Conservation (phyloP, 495 filamentous ascomycete species). For the Lentithecium fluviatile region DNA sequence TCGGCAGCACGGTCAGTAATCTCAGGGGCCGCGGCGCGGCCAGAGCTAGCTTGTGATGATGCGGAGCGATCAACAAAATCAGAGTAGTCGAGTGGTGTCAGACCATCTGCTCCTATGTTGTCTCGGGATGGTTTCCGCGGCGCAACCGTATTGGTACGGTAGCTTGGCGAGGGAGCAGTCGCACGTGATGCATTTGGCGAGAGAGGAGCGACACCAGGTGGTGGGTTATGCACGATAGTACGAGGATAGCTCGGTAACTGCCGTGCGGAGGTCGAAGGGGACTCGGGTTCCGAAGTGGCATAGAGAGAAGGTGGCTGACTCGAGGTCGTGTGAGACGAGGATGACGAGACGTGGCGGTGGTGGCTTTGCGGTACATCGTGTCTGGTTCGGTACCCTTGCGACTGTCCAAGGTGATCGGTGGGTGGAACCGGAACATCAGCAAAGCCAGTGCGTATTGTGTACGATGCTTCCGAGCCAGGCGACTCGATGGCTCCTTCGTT, state of each 20-base stretch:
- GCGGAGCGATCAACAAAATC: conserved; percentile 8
- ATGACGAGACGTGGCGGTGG: conserved; percentile 31
- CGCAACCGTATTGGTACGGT: not conserved
- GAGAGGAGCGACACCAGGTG: not conserved
- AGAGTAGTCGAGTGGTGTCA: conserved; percentile 22
- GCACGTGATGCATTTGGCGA: conserved; percentile 16
- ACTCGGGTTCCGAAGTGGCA: conserved; percentile 29
- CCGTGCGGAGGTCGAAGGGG: conserved; percentile 11
- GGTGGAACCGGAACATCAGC: conserved; percentile 20
- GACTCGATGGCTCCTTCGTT: conserved; percentile 28
- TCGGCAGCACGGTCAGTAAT: conserved; percentile 22
- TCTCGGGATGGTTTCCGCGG: not conserved
- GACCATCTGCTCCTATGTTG: conserved; percentile 5
- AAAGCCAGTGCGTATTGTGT: conserved; percentile 23
- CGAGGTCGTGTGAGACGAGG: conserved; percentile 28
- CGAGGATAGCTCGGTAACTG: conserved; percentile 14
- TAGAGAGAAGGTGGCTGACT: conserved; percentile 28
- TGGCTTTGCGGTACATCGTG: conserved; percentile 20
- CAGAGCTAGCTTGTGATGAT: conserved; percentile 20
- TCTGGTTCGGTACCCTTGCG: conserved; percentile 14
- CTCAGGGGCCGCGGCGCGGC: conserved; percentile 18
- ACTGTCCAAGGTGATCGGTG: not conserved
- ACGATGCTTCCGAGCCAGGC: conserved; percentile 26
- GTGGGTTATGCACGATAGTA: conserved; percentile 30
- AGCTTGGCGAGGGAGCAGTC: not conserved